Base-by-base conservation (phyloP, 441 rosid genomes). In the Arabidopsis hybrid region DNA sequence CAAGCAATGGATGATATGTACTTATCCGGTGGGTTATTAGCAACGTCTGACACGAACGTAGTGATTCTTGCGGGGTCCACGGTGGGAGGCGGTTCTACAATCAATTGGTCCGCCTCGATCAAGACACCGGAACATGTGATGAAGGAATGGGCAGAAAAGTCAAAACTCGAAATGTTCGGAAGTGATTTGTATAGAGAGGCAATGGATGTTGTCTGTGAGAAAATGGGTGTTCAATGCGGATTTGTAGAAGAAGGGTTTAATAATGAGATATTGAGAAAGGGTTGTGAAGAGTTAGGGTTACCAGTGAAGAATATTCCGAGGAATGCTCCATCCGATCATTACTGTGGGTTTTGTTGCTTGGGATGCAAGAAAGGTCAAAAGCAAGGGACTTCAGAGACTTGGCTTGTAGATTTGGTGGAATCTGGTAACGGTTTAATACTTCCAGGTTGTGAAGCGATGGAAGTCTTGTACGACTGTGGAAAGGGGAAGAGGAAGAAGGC, bases 101-200 rank as follows among this genome's bases (percentile, higher is more conserved):
- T 92, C 66, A 92, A 92, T 67, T 92, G 98, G 97, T 91, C 95
- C 0, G 95, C 97, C 50, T 89, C 95, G 1, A 72, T 92, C 3
- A 81, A 64, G 65, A 89, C 98, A 58, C 98, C 97, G 0, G 79
- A 79, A 14, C 87, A 89, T 73, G 95, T 92, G 29, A 83, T 81
- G 52, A 82, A 87, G 0, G 95, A 92, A 73, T 92, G 98, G 95
- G 69, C 76, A 11, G 78, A 78, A 7, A 17, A 65, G 12, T 70
- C 63, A 34, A 76, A 76, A n/a, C 82, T 92, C 0, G 85, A 91
- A 75, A 53, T 92, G 34, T 92, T 89, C 17, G 84, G 78, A 35
- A 87, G 89, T 76, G 79, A 83, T 38, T 65, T 84, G 56, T 92
- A 89, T 77, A 70, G 32, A 67, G 89, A 89, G 72, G 91, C 98